These are phyloP conservation scores for Botrytis aclada DNA, from an alignment of 2,329 filamentous ascomycete species.

Conservation along the genomic window DNA sequence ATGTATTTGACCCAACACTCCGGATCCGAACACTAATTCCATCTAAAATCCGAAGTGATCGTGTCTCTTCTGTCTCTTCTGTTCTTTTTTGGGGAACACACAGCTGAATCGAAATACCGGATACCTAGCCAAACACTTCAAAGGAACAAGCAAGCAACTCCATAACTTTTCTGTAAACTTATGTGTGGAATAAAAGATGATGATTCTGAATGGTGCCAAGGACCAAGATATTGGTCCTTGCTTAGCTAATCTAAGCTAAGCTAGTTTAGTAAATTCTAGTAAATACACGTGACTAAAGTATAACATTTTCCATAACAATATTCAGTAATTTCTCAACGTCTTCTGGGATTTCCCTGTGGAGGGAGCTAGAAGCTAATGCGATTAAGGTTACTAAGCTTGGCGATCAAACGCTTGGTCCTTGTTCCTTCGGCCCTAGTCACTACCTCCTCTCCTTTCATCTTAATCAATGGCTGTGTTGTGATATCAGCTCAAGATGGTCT, in stretches of 20 bases:
- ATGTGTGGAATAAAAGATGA: too few relatives aligned
- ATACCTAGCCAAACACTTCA: neutral
- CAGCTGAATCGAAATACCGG: neutral
- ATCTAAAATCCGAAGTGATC: neutral
- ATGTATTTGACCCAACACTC: neutral
- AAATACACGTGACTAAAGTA: too few relatives aligned
- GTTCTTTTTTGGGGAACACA: neutral
- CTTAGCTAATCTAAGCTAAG: too few relatives aligned
- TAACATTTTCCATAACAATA: too few relatives aligned
- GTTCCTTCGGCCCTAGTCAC: neutral
- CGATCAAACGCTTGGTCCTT: neutral
- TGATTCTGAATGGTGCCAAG: too few relatives aligned
- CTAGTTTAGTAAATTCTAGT: too few relatives aligned
- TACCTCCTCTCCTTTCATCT: neutral
- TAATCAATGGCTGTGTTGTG: neutral
- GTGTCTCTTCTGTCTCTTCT: neutral
- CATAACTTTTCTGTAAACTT: too few relatives aligned
- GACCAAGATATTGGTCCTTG: too few relatives aligned
- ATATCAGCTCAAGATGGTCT: neutral
- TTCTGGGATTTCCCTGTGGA: neutral
- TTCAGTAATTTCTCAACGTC: neutral
- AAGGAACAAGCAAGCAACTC: neutral
- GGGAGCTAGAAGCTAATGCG: neutral
- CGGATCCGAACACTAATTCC: neutral
- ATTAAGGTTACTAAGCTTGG: slow-evolving; percentile 4